Percentiles rank a stretch among this genome's conserved stretches.
These are phyloP conservation scores for Neurospora sublineolata DNA, from an alignment of 495 filamentous ascomycete genomes.

Conservation along the genomic window DNA sequence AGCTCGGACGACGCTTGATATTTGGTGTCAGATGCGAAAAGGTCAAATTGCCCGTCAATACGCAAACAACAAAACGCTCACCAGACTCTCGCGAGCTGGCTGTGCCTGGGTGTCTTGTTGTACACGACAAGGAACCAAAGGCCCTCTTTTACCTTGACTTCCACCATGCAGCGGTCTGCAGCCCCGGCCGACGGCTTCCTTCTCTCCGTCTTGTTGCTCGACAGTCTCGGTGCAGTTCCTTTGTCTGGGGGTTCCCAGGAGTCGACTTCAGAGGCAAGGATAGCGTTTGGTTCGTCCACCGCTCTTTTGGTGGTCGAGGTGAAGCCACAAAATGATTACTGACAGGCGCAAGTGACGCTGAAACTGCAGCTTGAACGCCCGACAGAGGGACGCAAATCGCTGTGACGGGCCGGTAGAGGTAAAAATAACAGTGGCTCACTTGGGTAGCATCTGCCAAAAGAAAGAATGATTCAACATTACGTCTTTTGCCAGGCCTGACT, in stretches of 20 bases:
- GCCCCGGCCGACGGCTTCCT: constrained; percentile 22
- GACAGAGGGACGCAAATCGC: not conserved
- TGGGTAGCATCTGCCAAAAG: not conserved
- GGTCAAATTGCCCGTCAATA: constrained; percentile 10
- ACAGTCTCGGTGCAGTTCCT: constrained; percentile 33
- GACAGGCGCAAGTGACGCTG: constrained; percentile 10
- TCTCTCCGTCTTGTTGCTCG: constrained; percentile 22
- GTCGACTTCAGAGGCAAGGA: constrained; percentile 30
- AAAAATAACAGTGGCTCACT: not conserved
- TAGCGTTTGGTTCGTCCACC: constrained; percentile 34
- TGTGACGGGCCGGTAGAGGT: not conserved
- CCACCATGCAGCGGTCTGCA: constrained; percentile 28
- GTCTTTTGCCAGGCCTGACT: not conserved
- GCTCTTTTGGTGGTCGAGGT: constrained; percentile 33
- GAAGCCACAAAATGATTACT: constrained; percentile 31
- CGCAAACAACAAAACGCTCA: constrained; percentile 22
- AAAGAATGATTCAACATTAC: not conserved
- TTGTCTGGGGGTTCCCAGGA: constrained; percentile 32
- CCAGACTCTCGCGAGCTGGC: constrained; percentile 10
- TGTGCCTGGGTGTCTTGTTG: constrained; percentile 2
- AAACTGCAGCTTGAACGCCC: constrained; percentile 3
- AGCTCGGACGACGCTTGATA: constrained; percentile 27
- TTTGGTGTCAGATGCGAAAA: constrained; percentile 8
- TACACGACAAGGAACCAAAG: constrained; percentile 26
- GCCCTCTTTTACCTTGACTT: constrained; percentile 26